These are phyloP conservation scores for Dactylellina cionopaga DNA, from an alignment of 2,329 filamentous ascomycete genomes.

Conservation along the genomic window DNA sequence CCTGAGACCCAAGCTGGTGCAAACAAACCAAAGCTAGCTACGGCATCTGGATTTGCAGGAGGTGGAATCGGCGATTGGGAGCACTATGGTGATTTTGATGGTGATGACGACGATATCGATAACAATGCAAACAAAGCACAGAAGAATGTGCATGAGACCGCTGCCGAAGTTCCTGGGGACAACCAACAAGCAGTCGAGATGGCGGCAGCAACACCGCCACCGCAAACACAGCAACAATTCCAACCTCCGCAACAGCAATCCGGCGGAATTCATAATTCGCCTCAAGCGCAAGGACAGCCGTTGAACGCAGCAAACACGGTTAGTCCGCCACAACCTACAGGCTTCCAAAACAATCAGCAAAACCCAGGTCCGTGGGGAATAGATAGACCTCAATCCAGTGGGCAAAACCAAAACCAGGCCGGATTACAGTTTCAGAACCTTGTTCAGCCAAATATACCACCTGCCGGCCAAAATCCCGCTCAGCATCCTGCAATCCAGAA, in stretches of 20 bases:
- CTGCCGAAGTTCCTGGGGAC: conserved; percentile 41
- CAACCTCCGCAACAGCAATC: conserved; percentile 20
- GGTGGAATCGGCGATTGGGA: conserved; percentile 52
- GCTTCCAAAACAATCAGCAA: conserved; percentile 26
- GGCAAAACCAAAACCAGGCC: background rate
- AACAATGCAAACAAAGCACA: no score
- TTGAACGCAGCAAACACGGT: background rate
- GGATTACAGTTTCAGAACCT: conserved; percentile 46
- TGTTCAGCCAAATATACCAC: conserved; percentile 17
- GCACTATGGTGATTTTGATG: conserved; percentile 48
- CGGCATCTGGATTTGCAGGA: conserved; percentile 40
- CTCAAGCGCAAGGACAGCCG: conserved; percentile 29
- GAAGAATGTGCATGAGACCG: conserved; percentile 39
- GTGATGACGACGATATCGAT: conserved; percentile 29
- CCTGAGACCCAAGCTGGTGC: conserved; percentile 18
- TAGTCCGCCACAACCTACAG: conserved; percentile 3
- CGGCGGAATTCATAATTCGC: conserved; percentile 11
- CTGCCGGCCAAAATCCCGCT: conserved; percentile 6
- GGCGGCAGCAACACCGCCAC: conserved; percentile 44
- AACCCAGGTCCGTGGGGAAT: conserved; percentile 20
- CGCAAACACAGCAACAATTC: conserved; percentile 22
- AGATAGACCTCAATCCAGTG: conserved; percentile 42
- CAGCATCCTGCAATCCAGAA: conserved; percentile 41
- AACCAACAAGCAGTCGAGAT: conserved; percentile 52
- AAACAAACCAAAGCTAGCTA: conserved; percentile 18